Evolutionary conservation across 1,139 yeast species (phyloP), one percentile per base, ranked within the genome.

Genomic region (Taphrina pruni): DNA sequence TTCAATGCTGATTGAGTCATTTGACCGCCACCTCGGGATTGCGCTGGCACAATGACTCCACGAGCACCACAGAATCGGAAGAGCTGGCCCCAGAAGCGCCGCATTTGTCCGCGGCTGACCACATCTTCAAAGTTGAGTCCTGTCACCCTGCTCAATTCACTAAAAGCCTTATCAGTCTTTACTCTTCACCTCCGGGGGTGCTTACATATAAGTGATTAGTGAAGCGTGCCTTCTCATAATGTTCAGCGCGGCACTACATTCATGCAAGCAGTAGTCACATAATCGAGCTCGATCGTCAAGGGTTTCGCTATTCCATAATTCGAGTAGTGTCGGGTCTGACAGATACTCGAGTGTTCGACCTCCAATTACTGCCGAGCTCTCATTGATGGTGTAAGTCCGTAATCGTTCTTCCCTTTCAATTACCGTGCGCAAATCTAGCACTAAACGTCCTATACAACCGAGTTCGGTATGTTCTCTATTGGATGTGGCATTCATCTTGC

Each of bases 341-440:
- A 65, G 12, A 41, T 57, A 55, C 45, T 56, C 64, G 8, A 65
- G 51, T 8, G 51, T 65, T 21, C 58, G 56, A 11, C 64, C 64
- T 8, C 57, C 45, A 20, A 65, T 45, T 0, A 57, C 51, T 11
- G 36, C 56, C 36, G 64, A 56, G 8, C 64, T 48, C 43, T 65
- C 69, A 35, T 65, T 56, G n/a, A 65, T 55, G n/a, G 69, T 43
- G 32, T 65, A 65, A 6, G 69, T 65, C 12, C 69, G 48, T 11
- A 65, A n/a, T 5, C 69, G 57, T 38, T 65, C 69, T 57, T 65
- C 69, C 32, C 69, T 39, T 32, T 65, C 69, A 9, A 65, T 56
- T 14, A 65, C 58, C 20, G 43, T 50, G 11, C 69, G 48, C 45
- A 57, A n/a, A 41, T 65, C 69, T 26, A 65, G 51, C 32, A 65